phyloP scores from a whole-genome alignment of 2,329 filamentous ascomycete species.

The Fusarium metavorans region DNA sequence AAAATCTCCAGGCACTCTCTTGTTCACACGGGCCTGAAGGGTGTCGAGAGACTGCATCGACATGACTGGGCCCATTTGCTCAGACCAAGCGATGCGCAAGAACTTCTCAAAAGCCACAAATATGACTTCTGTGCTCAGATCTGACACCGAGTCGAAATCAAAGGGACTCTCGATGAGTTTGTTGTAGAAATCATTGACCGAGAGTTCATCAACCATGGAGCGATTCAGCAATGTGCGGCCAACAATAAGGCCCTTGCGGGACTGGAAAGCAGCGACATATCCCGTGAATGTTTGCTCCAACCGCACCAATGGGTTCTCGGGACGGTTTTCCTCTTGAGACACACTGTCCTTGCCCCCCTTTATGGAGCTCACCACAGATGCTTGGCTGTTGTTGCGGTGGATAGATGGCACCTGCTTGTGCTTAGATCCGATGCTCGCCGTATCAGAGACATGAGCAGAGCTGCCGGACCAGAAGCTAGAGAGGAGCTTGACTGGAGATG shows the following conservation, averaged over 20 bases:
- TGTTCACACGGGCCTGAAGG: constrained; percentile 77
- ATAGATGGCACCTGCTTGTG: constrained; percentile 56
- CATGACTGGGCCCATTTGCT: constrained; percentile 88
- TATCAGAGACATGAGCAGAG: constrained; percentile 56
- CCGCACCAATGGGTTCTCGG: constrained; percentile 75
- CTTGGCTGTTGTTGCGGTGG: constrained; percentile 60
- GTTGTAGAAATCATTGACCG: constrained; percentile 92
- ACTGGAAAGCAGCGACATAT: constrained; percentile 84
- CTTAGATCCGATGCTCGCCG: constrained; percentile 49
- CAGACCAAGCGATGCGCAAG: constrained; percentile 85
- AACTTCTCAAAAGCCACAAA: constrained; percentile 97
- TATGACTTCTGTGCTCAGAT: constrained; percentile 84
- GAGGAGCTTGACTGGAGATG: constrained; percentile 91
- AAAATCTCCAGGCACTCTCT: constrained; percentile 78
- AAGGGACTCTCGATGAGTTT: constrained; percentile 85
- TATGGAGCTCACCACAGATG: constrained; percentile 67
- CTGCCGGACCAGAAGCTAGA: constrained; percentile 82
- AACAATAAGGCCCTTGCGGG: constrained; percentile 87
- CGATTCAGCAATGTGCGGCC: constrained; percentile 81
- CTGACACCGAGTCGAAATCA: constrained; percentile 79
- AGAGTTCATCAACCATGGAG: constrained; percentile 77
- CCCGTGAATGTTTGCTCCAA: constrained; percentile 88
- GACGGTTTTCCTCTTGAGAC: constrained; percentile 61
- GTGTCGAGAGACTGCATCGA: constrained; percentile 76
- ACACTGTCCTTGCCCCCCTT: constrained; percentile 56